Base-by-base conservation (phyloP, 2,329 filamentous ascomycete species). In the Bipolaris bicolor region DNA sequence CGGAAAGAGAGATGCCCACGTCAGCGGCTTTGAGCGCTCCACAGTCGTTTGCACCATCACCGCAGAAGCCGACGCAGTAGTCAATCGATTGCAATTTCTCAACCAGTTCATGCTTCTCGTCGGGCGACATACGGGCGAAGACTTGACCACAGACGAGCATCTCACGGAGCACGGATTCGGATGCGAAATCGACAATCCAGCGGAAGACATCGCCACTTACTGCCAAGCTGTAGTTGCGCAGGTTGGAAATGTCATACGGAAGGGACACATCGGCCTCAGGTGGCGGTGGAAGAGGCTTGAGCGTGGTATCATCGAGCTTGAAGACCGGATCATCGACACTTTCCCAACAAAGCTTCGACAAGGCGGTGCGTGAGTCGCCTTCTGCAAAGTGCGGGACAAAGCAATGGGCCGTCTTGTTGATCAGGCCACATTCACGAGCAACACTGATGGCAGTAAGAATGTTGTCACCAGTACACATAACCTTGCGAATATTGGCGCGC, bases 381-480 rank as follows among this genome's bases (percentile, higher is more conserved):
- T 94, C 87, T 1, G 87, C 76, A 70, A 99, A 97, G 68, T 90
- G 90, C 15, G 95, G 93, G 5, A 98, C 88, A 73, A 97, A 99
- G 77, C 95, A 98, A 66, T 96, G 92, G 0, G 91, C 89, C 26
- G 86, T 88, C 61, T 84, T 86, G 68, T 93, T 87, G 64, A 98
- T 88, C 54, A 99, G 81, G 40, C 88, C 86, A 75, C 93, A 97
- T 71, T 98, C 93, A 67, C 93, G 86, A 3, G 92, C 94, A 52
- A 99, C 95, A 68, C 93, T 97, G 71, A 99, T 93, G 20, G 95
- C 95, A 9, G 95, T 99, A 52, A 98, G 80, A 61, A 98, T 98
- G 67, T 99, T 99, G 80, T 99, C 95, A 29, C 95, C 95, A 0
- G 95, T 99, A 61, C 96, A 96, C 95, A 99, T 99, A 49, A 97